Evolutionary conservation across 140 eudicot genomes (phyloP), one percentile per base, ranked within the genome.

Genomic region (Cichorium intybus): DNA sequence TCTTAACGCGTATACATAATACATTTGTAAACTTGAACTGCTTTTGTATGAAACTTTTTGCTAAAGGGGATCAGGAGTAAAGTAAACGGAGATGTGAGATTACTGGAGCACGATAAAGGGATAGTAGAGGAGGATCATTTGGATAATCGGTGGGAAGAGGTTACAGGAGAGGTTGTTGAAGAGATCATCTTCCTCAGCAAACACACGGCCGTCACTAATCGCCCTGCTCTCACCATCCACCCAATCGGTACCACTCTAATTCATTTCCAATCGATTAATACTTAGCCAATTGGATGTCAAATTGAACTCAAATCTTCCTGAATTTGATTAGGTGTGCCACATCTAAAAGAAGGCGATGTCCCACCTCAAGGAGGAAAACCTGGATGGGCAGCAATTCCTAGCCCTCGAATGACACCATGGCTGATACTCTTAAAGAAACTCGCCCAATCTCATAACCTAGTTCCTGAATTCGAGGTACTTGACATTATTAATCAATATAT

Each of bases 341-440:
- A 93, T 79, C 64, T 93, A 66, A 77, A 70, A 75, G 97, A 85
- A 24, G 99, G 99, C 26, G 97, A 93, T 57, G 85, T 75, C 31
- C 76, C 86, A 27, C 97, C 97, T 29, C 93, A 85, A 71, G 97
- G 97, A 41, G 99, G 99, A 28, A 88, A 70, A 72, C 95, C 99
- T 10, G 95, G 99, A 10, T 88, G 99, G 99, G 99, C 97, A 14
- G 99, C 93, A 10, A 81, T 84, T 21, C 99, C 99, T 4, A 84
- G 85, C 72, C 95, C 99, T 68, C 77, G 99, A 56, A 88, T 93
- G 72, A 87, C 86, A 27, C 65, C 93, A 34, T 93, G 99, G 99
- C 79, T 93, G 51, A 53, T 81, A 58, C 96, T 83, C 53, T 78
- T 93, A 69, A 84, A 77, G 70, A 85, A 82, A 60, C 72, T 88